Base-by-base conservation (phyloP, 768 basidiomycete species). In the Roridomyces roridus region DNA sequence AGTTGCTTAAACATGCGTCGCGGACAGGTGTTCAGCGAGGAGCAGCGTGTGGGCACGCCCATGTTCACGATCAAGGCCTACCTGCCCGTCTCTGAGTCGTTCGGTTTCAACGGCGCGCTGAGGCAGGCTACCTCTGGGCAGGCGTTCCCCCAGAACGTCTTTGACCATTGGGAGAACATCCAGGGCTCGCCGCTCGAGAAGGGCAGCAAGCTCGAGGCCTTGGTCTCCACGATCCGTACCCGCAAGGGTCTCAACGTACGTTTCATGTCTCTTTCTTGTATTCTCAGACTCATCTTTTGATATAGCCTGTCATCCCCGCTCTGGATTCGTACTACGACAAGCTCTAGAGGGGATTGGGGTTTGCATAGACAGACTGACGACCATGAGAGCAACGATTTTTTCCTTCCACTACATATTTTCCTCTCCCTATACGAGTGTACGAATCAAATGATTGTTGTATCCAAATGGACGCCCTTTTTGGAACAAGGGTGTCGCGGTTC, bases 51-150 rank as follows among this genome's bases (percentile, higher is more conserved):
- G 1, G 96, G 97, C 79, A 98, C 97, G 18, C 96, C 97, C 58
- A 96, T 98, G 93, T 96, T 96, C 88, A 98, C 91, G 35, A 91
- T 99, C 77, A 98, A 97, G 84, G 95, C 95, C 20, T 94, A 94
- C 82, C 82, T 95, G 25, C 94, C 94, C 67, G 92, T 94, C 70
- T 79, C 81, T 70, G 92, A 94, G 76, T 94, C 92, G 14, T 96
- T 97, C 78, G 96, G 96, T 66, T 97, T 98, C 88, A 98, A 94
- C 75, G 92, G 89, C 65, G 95, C 92, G 67, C 87, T 99, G 50
- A 92, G 96, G 63, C 85, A 86, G 72, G 87, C 90, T 51, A 98
- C 97, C 34, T 85, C 84, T 70, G 97, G 97, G 46, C 96, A 99
- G 80, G 97, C 97, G 61, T 98, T 98, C 94, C 95, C 96, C 42